Percentiles rank a stretch among this genome's conserved stretches.
These are phyloP conservation scores for Scheffersomyces titani DNA, from an alignment of 1,139 yeast genomes.

Conservation along the genomic window DNA sequence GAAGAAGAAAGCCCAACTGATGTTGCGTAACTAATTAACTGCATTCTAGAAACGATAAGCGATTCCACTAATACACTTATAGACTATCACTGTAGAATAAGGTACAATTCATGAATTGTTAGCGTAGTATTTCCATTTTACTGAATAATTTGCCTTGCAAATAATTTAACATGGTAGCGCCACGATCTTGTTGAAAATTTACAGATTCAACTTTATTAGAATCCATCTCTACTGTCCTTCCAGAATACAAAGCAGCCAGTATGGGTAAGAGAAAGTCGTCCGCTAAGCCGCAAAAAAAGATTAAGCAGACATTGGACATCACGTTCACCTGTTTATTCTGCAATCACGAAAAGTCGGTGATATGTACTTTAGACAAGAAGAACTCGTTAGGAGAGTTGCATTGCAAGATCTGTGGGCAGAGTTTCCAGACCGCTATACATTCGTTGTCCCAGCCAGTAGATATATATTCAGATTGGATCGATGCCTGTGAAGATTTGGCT, in stretches of 20 bases:
- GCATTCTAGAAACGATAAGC: background rate
- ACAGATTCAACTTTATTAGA: background rate
- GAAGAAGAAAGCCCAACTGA: conserved; percentile 45
- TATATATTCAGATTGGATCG: conserved; percentile 97
- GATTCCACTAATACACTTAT: background rate
- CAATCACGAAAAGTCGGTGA: conserved; percentile 91
- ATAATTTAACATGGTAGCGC: background rate
- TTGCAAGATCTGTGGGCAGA: conserved; percentile 94
- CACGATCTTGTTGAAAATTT: background rate
- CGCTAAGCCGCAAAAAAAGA: conserved; percentile 76
- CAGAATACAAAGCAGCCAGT: background rate
- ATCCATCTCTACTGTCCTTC: background rate
- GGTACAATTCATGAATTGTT: background rate
- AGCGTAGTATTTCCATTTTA: background rate
- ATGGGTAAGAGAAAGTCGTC: conserved; percentile 94
- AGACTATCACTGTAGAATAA: background rate
- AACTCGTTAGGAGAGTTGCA: conserved; percentile 80
- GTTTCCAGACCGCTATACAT: conserved; percentile 87
- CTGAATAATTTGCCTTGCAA: background rate
- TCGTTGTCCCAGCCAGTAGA: conserved; percentile 87
- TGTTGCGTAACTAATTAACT: conserved; percentile 20
- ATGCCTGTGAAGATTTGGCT: conserved; percentile 96
- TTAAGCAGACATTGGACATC: conserved; percentile 80
- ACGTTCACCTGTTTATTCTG: conserved; percentile 92
- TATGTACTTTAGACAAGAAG: conserved; percentile 86